Evolutionary conservation across 306 rosid genomes (phyloP).

Genomic region (Chamaecrista fasciculata): DNA sequence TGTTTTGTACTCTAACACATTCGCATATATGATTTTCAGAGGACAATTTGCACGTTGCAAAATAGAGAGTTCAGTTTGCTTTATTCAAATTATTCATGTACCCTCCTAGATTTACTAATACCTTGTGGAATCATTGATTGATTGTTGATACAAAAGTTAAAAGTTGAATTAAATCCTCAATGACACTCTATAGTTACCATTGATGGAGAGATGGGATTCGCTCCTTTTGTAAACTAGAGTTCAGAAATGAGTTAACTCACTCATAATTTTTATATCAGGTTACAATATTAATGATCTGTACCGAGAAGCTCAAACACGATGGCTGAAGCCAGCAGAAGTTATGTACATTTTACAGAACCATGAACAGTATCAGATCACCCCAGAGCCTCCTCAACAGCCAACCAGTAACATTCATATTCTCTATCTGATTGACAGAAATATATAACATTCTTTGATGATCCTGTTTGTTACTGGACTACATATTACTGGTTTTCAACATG

Average conservation of each 20-base stretch:
- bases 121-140: background rate
- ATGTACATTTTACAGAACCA: constrained; percentile 71
- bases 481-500: constrained; percentile 13
- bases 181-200: background rate
- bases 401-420: constrained; percentile 41
- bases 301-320: constrained; percentile 78
- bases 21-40: background rate
- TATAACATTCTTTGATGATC: background rate
- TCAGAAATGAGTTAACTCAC: constrained; percentile 16
- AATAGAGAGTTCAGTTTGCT: constrained; percentile 9
- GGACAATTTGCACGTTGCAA: background rate
- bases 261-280: constrained; percentile 42
- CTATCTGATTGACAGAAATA: background rate
- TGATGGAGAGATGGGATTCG: background rate
- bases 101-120: background rate
- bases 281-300: constrained; percentile 57
- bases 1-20: background rate
- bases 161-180: background rate
- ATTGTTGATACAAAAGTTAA: background rate
- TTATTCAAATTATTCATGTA: background rate
- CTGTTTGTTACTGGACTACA: background rate
- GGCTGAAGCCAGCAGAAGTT: constrained; percentile 96
- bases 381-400: constrained; percentile 60
- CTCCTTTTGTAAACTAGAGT: background rate
- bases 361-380: constrained; percentile 60